These are phyloP conservation scores for Laguncularia racemosa DNA, from an alignment of 345 rosid genomes.

Conservation along the genomic window DNA sequence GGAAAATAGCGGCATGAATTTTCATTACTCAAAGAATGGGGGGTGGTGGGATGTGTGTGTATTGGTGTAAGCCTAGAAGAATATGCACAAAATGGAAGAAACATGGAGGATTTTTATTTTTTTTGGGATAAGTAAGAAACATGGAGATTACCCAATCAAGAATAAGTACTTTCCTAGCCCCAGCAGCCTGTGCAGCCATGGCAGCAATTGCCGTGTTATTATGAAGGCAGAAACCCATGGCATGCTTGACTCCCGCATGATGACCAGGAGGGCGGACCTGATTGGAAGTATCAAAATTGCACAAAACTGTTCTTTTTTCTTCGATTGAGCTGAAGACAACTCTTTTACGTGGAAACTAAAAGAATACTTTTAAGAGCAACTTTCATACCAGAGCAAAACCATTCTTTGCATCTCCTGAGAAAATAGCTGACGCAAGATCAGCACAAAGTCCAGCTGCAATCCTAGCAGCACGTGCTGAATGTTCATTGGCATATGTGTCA, in stretches of 20 bases:
- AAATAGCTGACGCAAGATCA: slow-evolving; percentile 83
- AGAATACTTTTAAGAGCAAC: too few relatives aligned
- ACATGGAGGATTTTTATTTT: too few relatives aligned
- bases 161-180: slow-evolving; percentile 88
- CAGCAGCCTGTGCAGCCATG: slow-evolving; percentile 83
- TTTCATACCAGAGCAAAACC: slow-evolving; percentile 92
- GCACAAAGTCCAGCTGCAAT: slow-evolving; percentile 97
- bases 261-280: slow-evolving; percentile 99
- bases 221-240: slow-evolving; percentile 99
- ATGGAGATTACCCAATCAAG: slow-evolving; percentile 78
- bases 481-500: slow-evolving; percentile 94
- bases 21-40: not conserved
- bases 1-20: not conserved
- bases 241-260: slow-evolving; percentile 89
- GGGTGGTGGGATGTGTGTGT: too few relatives aligned
- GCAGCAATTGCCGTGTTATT: slow-evolving; percentile 98
- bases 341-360: too few relatives aligned
- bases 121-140: too few relatives aligned
- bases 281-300: slow-evolving; percentile 2
- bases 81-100: too few relatives aligned
- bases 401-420: slow-evolving; percentile 67
- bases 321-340: too few relatives aligned
- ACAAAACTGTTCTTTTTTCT: too few relatives aligned
- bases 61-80: too few relatives aligned
- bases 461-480: slow-evolving; percentile 97